phyloP scores from a whole-genome alignment of 2,329 filamentous ascomycete species.

The Ophiostoma sp. region DNA sequence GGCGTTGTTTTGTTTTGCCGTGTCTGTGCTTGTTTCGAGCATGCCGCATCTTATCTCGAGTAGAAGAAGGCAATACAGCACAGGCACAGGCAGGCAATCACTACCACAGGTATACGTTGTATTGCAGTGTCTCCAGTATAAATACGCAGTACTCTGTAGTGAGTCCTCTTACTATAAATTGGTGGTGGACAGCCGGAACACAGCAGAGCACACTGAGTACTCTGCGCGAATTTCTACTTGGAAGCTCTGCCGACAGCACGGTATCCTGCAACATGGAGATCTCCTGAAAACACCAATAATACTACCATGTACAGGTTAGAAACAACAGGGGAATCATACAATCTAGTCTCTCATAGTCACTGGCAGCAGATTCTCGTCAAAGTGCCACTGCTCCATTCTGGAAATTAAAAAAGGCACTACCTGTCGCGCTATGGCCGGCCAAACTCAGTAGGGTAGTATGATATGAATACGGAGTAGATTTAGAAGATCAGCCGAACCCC shows the following conservation, averaged over 20 bases:
- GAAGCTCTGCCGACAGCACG: background rate
- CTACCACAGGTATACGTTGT: too few relatives aligned
- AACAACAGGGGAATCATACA: background rate
- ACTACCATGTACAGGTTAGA: background rate
- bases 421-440: background rate
- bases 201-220: background rate
- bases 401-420: slow-evolving; percentile 22
- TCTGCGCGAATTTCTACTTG: background rate
- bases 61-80: background rate
- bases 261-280: too few relatives aligned
- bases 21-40: background rate
- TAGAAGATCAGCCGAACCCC: slow-evolving; percentile 8
- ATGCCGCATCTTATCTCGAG: background rate
- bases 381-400: slow-evolving; percentile 19
- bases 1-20: slow-evolving; percentile 1
- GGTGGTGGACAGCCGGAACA: slow-evolving; percentile 4
- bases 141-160: too few relatives aligned
- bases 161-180: too few relatives aligned
- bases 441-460: background rate
- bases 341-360: background rate
- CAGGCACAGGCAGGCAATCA: background rate
- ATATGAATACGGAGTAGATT: slow-evolving; percentile 12
- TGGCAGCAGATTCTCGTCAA: too few relatives aligned
- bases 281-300: too few relatives aligned
- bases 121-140: background rate